Evolutionary conservation across 208 protist genomes (phyloP), one percentile per base, ranked within the genome.

Genomic region (Leishmania arabica): DNA sequence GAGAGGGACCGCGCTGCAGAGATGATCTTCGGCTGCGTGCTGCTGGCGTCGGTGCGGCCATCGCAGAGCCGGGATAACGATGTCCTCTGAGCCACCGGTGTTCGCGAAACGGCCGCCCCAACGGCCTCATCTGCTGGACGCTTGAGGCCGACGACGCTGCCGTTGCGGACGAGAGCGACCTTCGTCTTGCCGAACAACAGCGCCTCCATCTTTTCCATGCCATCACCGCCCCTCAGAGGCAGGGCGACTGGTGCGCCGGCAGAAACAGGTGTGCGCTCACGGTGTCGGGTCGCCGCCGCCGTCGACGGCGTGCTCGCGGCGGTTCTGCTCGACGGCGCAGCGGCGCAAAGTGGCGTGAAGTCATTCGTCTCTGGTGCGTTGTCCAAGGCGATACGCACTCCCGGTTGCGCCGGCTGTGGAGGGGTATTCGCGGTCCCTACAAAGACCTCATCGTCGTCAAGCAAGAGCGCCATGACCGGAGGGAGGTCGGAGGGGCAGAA

Each of bases 201-300:
- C 19, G 85, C 81, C 0, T 77, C 79, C 93, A 96, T 96, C 84
- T 96, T 96, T 19, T 74, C 84, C 31, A 96, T 75, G 11, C 93
- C 93, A 78, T 96, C 78, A 40, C 93, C 93, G 17, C 93, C 75
- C 90, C n/a, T 78, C 76, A 58, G 56, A 2, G 75, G 27, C 37
- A 88, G 72, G 6, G 66, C 47, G 19, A 68, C 53, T 7, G 62
- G 42, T 5, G 47, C 64, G 45, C 31, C 58, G 27, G 54, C 37
- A 60, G 49, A 74, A 19, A 51, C 19, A n/a, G 56, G 37, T 51
- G 79, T 77, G 66, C 27, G 47, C 9, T 45, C 72, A 37, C 53
- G 51, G 17, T 62, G 19, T 24, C 0, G 34, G 15, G 72, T 11
- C 19, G 72, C 72, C 8, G 53, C 53, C 4, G 53, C 72, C 1